Evolutionary conservation across 2,329 filamentous ascomycete species (phyloP).

Genomic region (Trichothecium roseum): DNA sequence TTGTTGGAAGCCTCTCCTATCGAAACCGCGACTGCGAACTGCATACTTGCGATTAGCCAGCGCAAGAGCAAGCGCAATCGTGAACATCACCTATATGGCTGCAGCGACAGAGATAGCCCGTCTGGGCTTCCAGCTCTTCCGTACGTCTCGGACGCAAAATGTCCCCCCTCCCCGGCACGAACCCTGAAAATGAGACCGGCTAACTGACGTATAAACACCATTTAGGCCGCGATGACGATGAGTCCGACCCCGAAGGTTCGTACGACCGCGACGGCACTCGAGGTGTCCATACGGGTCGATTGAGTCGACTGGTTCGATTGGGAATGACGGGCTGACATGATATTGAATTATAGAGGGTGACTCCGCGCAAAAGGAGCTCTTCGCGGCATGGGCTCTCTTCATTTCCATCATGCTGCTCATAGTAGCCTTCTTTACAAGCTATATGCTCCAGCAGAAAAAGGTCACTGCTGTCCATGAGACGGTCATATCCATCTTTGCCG

Average conservation of each 20-base stretch:
- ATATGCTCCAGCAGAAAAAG: constrained; percentile 91
- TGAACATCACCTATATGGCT: no score
- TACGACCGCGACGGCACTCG: constrained; percentile 1
- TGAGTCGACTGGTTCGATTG: no score
- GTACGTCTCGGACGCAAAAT: constrained; percentile 16
- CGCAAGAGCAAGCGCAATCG: no score
- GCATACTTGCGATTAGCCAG: no score
- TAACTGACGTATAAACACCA: constrained; percentile 8
- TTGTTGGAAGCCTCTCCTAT: no score
- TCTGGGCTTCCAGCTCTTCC: constrained; percentile 20
- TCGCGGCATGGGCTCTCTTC: constrained; percentile 93
- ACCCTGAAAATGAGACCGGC: not conserved
- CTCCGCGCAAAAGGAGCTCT: constrained; percentile 84
- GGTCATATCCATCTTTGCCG: constrained; percentile 94
- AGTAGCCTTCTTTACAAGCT: constrained; percentile 90
- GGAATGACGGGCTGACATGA: constrained; percentile 8
- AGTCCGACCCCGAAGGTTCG: constrained; percentile 23
- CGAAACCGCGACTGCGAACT: no score
- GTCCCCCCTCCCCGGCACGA: constrained; percentile 4
- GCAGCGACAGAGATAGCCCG: constrained; percentile 10
- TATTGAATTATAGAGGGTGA: constrained; percentile 48
- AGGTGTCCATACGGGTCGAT: not conserved
- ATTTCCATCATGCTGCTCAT: constrained; percentile 94
- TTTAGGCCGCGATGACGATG: constrained; percentile 18
- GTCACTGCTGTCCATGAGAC: constrained; percentile 97